A percentile compares a stretch with the other conserved stretches of the same genome.
Conservation (phyloP, 1,139 yeast genomes). For the Dujonia santamariae region DNA sequence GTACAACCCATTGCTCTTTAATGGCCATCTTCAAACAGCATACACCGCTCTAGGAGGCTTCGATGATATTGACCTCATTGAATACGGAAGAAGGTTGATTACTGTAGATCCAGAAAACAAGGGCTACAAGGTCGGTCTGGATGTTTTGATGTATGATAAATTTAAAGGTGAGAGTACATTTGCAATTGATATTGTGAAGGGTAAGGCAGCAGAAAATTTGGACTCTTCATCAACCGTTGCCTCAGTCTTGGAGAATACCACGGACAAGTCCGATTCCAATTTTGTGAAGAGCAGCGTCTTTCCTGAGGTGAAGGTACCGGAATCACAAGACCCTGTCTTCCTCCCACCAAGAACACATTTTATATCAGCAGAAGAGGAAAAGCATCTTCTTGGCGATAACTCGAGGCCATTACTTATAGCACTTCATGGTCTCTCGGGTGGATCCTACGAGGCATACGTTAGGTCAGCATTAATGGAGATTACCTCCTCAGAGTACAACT, state of each 20-base stretch:
- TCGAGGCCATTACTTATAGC: conserved; percentile 50
- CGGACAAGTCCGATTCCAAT: conserved; percentile 22
- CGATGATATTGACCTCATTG: conserved; percentile 31
- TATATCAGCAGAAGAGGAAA: conserved; percentile 32
- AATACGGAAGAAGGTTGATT: conserved; percentile 37
- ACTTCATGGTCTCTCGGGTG: conserved; percentile 62
- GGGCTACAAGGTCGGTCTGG: conserved; percentile 27
- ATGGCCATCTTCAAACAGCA: conserved; percentile 48
- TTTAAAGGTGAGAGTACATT: conserved; percentile 42
- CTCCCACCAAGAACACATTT: conserved; percentile 46
- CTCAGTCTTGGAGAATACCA: conserved; percentile 1
- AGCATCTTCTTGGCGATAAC: conserved; percentile 28
- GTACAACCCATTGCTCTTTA: conserved; percentile 36
- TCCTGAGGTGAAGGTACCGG: conserved; percentile 19
- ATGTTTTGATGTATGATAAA: conserved; percentile 33
- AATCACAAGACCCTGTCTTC: conserved; percentile 26
- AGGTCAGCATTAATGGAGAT: conserved; percentile 40
- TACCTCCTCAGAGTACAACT: conserved; percentile 29
- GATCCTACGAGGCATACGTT: conserved; percentile 57
- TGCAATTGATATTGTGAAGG: conserved; percentile 37
- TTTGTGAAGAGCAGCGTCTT: conserved; percentile 10
- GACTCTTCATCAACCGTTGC: background rate
- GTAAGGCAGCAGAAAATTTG: background rate
- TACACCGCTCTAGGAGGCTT: conserved; percentile 41
- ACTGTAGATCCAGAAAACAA: conserved; percentile 24